A percentile compares a stretch with the other conserved stretches of the same genome.
Evolutionary conservation across 2,329 filamentous ascomycete species (phyloP).

Genomic region (Pseudophaeomoniella oleicola): DNA sequence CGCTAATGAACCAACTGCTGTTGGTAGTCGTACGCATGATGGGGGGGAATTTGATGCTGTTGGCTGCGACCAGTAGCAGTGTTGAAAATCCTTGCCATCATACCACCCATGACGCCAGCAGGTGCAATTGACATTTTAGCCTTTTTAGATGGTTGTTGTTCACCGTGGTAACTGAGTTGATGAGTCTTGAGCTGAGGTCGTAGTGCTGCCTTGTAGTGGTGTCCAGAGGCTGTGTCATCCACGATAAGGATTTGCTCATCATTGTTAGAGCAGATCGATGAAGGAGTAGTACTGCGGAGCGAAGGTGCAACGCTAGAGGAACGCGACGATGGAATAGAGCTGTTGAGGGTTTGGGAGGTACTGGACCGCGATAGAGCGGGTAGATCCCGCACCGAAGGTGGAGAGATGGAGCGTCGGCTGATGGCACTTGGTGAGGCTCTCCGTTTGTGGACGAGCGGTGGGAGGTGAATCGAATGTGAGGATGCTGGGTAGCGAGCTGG

Average conservation of each 20-base stretch:
- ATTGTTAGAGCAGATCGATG: background rate
- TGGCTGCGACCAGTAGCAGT: background rate
- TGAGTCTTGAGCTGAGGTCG: background rate
- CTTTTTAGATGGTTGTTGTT: background rate
- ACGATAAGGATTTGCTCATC: background rate
- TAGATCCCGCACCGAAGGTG: constrained; percentile 28
- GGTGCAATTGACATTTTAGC: background rate
- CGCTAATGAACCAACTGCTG: constrained; percentile 1
- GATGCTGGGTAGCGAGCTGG: constrained; percentile 15
- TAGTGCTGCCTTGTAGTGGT: background rate
- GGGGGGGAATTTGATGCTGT: background rate
- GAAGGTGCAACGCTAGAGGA: constrained; percentile 29
- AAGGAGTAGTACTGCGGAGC: constrained; percentile 19
- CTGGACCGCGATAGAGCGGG: constrained; percentile 26
- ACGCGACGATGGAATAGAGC: constrained; percentile 23
- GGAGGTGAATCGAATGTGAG: constrained; percentile 8
- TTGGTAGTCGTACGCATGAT: background rate
- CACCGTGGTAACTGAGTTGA: background rate
- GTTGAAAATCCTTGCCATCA: background rate
- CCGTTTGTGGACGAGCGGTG: constrained; percentile 17
- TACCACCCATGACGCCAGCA: background rate
- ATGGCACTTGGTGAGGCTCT: constrained; percentile 21
- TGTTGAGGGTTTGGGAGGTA: constrained; percentile 23
- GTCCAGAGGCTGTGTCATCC: background rate
- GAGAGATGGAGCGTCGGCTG: constrained; percentile 23